phyloP scores from a whole-genome alignment of 768 basidiomycete species.

The Amanita subjunquillea region DNA sequence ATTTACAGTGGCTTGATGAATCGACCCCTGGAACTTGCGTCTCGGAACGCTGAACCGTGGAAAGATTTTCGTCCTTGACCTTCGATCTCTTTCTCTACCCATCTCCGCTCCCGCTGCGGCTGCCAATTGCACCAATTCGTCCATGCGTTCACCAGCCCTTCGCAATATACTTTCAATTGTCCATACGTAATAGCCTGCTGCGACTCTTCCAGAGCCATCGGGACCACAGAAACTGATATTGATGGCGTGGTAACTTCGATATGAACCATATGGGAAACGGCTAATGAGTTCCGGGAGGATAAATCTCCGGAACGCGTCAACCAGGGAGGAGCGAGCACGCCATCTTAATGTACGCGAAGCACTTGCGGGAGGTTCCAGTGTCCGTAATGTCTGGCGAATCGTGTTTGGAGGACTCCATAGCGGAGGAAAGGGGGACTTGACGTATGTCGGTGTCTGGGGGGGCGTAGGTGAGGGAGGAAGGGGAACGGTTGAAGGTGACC shows the following conservation, averaged over 20 bases:
- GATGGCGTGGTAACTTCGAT: slow-evolving; percentile 10
- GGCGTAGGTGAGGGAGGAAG: slow-evolving; percentile 19
- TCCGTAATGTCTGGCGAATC: not conserved
- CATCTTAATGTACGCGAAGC: slow-evolving; percentile 37
- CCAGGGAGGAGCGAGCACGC: slow-evolving; percentile 54
- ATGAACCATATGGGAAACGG: slow-evolving; percentile 18
- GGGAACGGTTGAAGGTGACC: slow-evolving; percentile 7
- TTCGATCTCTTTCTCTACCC: slow-evolving; percentile 2
- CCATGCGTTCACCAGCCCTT: slow-evolving; percentile 30
- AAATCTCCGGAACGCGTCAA: slow-evolving; percentile 57
- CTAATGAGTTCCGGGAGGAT: slow-evolving; percentile 42
- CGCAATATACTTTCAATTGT: slow-evolving; percentile 44
- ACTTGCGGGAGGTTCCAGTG: not conserved
- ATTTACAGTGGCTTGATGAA: not conserved
- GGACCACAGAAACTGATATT: slow-evolving; percentile 11
- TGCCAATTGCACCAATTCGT: slow-evolving; percentile 8
- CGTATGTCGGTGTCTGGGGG: slow-evolving; percentile 16
- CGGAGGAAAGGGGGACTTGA: slow-evolving; percentile 12
- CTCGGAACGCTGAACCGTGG: slow-evolving; percentile 2
- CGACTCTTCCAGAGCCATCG: slow-evolving; percentile 7
- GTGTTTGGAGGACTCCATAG: slow-evolving; percentile 9
- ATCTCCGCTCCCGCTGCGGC: not conserved
- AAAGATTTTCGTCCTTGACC: slow-evolving; percentile 5
- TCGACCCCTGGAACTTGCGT: not conserved
- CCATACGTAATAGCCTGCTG: slow-evolving; percentile 42